A percentile compares a stretch with the other conserved stretches of the same genome.
Conservation (phyloP, 345 rosid species). For the Eucalyptus tenuipes region DNA sequence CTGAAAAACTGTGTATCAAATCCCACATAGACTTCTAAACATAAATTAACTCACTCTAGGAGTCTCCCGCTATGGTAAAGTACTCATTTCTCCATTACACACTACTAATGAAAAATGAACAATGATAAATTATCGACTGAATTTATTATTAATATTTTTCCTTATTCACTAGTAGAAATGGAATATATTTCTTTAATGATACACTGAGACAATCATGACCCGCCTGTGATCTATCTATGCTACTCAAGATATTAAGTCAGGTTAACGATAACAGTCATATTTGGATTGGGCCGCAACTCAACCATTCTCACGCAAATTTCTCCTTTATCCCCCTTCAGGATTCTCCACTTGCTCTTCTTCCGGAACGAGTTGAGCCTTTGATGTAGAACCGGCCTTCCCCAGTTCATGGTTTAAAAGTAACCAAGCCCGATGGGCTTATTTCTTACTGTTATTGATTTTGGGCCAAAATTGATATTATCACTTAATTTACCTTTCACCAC, state of each 20-base stretch:
- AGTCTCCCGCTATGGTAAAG: background rate
- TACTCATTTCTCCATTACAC: background rate
- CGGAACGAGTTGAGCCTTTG: background rate
- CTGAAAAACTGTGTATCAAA: background rate
- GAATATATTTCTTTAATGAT: background rate
- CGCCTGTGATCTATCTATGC: background rate
- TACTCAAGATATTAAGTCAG: background rate
- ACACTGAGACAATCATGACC: background rate
- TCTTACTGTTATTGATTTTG: background rate
- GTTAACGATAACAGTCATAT: background rate
- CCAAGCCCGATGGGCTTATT: background rate
- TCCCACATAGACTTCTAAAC: background rate
- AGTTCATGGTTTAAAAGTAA: background rate
- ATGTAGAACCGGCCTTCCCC: background rate
- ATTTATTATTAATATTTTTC: background rate
- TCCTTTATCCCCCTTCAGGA: background rate
- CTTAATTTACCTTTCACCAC: background rate
- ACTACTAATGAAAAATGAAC: background rate
- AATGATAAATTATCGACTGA: background rate
- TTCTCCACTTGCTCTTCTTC: background rate
- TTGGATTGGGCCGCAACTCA: background rate
- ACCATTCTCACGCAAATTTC: background rate
- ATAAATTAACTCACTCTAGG: background rate
- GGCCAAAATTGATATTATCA: background rate
- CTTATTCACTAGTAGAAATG: background rate